phyloP scores from a whole-genome alignment of 1,139 yeast species.

The Candida sanyaensis region DNA sequence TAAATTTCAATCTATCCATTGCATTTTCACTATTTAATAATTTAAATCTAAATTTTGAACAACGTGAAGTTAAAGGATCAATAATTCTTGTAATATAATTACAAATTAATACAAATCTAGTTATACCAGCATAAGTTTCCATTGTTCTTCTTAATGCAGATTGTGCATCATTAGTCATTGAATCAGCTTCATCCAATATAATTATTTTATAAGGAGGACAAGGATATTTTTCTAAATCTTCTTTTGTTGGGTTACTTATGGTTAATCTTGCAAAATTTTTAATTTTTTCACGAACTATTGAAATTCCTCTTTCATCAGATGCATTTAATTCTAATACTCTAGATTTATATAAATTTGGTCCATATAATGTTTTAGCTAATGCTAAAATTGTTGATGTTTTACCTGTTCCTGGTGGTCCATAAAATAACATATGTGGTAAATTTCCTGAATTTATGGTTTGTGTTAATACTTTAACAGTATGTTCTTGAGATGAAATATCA shows the following conservation, averaged over 20 bases:
- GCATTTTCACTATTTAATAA: constrained; percentile 85
- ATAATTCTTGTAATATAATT: constrained; percentile 92
- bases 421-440: constrained; percentile 92
- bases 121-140: constrained; percentile 93
- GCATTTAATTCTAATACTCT: constrained; percentile 90
- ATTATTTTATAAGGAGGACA: constrained; percentile 72
- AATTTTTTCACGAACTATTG: constrained; percentile 49
- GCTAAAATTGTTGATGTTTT: constrained; percentile 93
- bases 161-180: constrained; percentile 98
- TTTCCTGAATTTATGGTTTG: constrained; percentile 79
- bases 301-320: constrained; percentile 52
- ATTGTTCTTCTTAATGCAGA: constrained; percentile 95
- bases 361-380: constrained; percentile 80
- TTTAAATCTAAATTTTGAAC: constrained; percentile 88
- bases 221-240: constrained; percentile 71
- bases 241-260: constrained; percentile 75
- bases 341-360: constrained; percentile 64
- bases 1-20: constrained; percentile 69
- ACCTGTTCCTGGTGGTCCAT: constrained; percentile 98
- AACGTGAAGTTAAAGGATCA: constrained; percentile 94
- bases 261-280: constrained; percentile 68
- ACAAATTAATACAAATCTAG: constrained; percentile 97
- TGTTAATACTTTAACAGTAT: constrained; percentile 82
- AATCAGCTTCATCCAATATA: constrained; percentile 92
- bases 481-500: constrained; percentile 91